Conservation (phyloP, 2,329 filamentous ascomycete species). For the Metarhizium rileyi region DNA sequence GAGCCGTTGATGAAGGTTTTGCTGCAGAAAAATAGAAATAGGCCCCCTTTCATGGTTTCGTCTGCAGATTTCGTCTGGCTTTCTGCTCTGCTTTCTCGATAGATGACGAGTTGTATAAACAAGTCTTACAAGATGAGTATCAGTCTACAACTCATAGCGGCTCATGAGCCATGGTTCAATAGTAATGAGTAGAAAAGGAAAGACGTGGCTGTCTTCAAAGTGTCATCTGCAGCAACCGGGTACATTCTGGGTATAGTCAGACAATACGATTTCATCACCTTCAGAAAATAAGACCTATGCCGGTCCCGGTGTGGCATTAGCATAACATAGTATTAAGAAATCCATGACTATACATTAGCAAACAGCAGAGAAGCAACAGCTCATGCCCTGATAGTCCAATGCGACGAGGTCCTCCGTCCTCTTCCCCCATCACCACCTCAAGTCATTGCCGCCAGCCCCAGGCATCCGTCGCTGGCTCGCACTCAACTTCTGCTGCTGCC, state of each 20-base stretch:
- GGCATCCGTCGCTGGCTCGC: neutral
- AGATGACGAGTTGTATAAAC: slow-evolving; percentile 24
- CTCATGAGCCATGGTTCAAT: slow-evolving; percentile 28
- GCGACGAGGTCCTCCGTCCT: neutral
- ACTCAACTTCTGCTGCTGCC: too few relatives aligned
- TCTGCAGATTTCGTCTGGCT: slow-evolving; percentile 52
- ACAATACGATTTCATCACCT: neutral
- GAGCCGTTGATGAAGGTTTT: slow-evolving; percentile 17
- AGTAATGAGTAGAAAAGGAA: slow-evolving; percentile 25
- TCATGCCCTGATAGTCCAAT: neutral
- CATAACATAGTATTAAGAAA: neutral
- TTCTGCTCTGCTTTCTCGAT: slow-evolving; percentile 34
- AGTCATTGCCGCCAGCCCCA: neutral
- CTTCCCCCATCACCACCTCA: too few relatives aligned
- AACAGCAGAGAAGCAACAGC: neutral
- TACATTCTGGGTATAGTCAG: too few relatives aligned
- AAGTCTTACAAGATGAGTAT: slow-evolving; percentile 25
- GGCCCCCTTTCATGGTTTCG: slow-evolving; percentile 48
- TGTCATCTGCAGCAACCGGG: too few relatives aligned
- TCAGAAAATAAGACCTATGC: neutral
- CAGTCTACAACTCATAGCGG: slow-evolving; percentile 31
- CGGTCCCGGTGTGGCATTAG: neutral
- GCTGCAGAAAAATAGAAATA: slow-evolving; percentile 44
- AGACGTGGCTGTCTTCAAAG: too few relatives aligned
- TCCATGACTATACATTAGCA: neutral